Conservation (phyloP, 345 rosid genomes). For the Bruguiera gymnorhiza region DNA sequence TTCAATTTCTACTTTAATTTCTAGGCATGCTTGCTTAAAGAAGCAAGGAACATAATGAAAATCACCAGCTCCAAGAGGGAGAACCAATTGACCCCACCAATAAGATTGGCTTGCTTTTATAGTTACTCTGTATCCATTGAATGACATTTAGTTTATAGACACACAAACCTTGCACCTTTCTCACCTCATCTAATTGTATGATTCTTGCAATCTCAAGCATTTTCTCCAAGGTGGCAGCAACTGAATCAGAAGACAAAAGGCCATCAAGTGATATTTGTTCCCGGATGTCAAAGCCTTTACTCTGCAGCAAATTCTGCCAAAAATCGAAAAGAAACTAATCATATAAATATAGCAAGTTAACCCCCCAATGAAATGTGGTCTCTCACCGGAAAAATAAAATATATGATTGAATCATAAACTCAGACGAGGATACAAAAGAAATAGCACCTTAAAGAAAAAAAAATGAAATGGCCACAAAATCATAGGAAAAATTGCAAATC, state of each 20-base stretch:
- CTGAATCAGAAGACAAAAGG: constrained; percentile 35
- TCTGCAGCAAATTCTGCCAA: constrained; percentile 53
- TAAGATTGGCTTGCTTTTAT: constrained; percentile 6
- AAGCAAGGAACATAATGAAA: not conserved
- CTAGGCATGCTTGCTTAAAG: not conserved
- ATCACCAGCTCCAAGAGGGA: no score
- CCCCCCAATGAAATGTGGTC: not conserved
- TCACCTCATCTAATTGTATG: constrained; percentile 66
- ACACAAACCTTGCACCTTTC: constrained; percentile 1
- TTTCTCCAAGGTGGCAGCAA: constrained; percentile 33
- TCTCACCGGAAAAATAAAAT: not conserved
- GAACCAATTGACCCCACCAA: not conserved
- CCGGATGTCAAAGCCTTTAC: constrained; percentile 48
- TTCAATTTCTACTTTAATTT: no score
- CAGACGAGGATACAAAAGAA: not conserved
- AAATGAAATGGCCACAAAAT: no score
- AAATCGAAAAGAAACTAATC: constrained; percentile 5
- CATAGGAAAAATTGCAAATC: not conserved
- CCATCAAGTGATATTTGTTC: constrained; percentile 38
- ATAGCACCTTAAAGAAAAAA: not conserved
- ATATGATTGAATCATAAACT: not conserved
- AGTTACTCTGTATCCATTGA: not conserved
- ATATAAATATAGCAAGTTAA: not conserved
- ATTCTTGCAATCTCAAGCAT: constrained; percentile 66
- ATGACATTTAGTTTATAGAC: not conserved